These are phyloP conservation scores for Solanum chacoense DNA, from an alignment of 305 asterid genomes.

Conservation along the genomic window DNA sequence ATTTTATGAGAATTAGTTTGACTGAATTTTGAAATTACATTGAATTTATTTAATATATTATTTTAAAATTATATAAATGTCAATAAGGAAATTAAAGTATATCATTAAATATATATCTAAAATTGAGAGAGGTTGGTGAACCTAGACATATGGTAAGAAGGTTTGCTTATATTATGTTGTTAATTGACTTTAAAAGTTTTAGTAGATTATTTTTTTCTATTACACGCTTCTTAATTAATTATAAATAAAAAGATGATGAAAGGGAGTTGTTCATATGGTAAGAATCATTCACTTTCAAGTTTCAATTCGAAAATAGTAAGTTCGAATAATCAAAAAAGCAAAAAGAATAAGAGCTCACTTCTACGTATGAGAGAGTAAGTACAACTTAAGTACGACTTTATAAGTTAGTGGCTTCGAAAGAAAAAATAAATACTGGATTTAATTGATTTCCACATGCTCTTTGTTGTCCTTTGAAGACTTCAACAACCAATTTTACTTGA, in stretches of 20 bases:
- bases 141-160: not conserved
- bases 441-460: not conserved
- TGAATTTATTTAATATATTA: no score
- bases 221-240: no score
- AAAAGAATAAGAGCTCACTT: not conserved
- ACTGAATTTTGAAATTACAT: no score
- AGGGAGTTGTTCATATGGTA: no score
- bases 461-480: not conserved
- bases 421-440: not conserved
- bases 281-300: no score
- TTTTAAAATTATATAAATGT: not conserved
- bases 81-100: not conserved
- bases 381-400: not conserved
- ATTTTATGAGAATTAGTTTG: no score
- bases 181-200: not conserved
- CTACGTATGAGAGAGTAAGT: not conserved
- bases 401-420: not conserved
- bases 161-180: not conserved
- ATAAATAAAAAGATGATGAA: rapidly evolving
- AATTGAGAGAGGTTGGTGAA: not conserved
- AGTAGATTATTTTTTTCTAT: no score
- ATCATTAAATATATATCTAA: not conserved
- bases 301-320: no score
- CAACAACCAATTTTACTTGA: not conserved
- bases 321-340: rapidly evolving